phyloP scores from a whole-genome alignment of 768 basidiomycete species.

The Lactarius trivialis region DNA sequence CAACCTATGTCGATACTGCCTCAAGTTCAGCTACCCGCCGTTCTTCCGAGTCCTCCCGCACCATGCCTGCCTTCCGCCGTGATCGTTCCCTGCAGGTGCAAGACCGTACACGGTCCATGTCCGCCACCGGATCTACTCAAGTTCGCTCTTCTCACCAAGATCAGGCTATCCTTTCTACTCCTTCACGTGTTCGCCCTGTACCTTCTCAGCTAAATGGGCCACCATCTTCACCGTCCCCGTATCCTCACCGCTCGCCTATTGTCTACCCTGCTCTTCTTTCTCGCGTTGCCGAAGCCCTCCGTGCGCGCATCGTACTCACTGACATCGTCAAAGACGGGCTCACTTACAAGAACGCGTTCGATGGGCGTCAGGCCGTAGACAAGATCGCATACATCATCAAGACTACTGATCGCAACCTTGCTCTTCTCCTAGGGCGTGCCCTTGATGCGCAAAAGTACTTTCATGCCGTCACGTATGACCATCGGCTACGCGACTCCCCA shows the following conservation, averaged over 20 bases:
- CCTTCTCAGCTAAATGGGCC: constrained; percentile 30
- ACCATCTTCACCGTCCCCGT: constrained; percentile 21
- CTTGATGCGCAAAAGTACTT: constrained; percentile 98
- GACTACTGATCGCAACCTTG: constrained; percentile 94
- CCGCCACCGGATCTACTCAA: constrained; percentile 46
- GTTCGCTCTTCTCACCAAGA: constrained; percentile 40
- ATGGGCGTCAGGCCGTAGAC: constrained; percentile 95
- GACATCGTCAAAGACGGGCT: constrained; percentile 93
- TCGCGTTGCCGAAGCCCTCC: constrained; percentile 90
- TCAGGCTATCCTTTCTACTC: constrained; percentile 25
- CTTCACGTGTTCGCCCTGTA: constrained; percentile 32
- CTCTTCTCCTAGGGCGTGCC: constrained; percentile 89
- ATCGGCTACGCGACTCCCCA: constrained; percentile 82
- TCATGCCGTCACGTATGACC: constrained; percentile 98
- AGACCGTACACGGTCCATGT: constrained; percentile 75
- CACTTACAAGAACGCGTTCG: constrained; percentile 93
- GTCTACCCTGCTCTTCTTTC: constrained; percentile 97
- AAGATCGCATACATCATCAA: constrained; percentile 98
- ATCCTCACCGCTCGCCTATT: constrained; percentile 54
- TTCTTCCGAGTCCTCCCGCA: constrained; percentile 66
- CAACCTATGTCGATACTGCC: constrained; percentile 30
- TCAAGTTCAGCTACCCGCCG: constrained; percentile 35
- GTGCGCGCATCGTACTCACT: constrained; percentile 63
- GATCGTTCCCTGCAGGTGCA: constrained; percentile 57
- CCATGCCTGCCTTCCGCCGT: constrained; percentile 53